A percentile compares a stretch with the other conserved stretches of the same genome.
These are phyloP conservation scores for Pterulicium gracile DNA, from an alignment of 1,284 basidiomycete species.

Conservation along the genomic window DNA sequence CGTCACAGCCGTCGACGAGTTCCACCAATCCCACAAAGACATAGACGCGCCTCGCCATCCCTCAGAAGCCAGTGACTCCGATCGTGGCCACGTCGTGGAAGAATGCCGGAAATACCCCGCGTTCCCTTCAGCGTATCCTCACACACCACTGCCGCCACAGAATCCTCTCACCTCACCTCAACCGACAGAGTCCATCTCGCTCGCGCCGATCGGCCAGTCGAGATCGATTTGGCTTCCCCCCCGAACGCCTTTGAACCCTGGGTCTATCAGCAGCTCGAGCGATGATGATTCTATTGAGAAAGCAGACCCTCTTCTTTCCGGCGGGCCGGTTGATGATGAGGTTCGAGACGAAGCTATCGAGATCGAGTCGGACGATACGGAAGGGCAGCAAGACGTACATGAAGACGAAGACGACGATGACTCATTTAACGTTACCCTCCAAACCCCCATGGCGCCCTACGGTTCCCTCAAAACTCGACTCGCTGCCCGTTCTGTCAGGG, in stretches of 20 bases:
- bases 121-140: slow-evolving; percentile 30
- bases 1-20: too few relatives aligned
- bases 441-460: slow-evolving; percentile 37
- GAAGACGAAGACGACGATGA: slow-evolving; percentile 36
- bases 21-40: too few relatives aligned
- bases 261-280: slow-evolving; percentile 49
- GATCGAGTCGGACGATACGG: slow-evolving; percentile 9
- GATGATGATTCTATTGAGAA: slow-evolving; percentile 21
- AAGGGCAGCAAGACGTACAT: slow-evolving; percentile 23
- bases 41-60: too few relatives aligned
- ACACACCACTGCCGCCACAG: slow-evolving; percentile 27
- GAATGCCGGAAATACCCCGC: slow-evolving; percentile 23
- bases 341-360: neutral
- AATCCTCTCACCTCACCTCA: slow-evolving; percentile 8
- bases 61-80: too few relatives aligned
- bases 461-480: slow-evolving; percentile 9
- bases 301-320: slow-evolving; percentile 6
- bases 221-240: slow-evolving; percentile 49
- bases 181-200: slow-evolving; percentile 7
- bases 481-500: neutral
- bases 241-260: slow-evolving; percentile 46
- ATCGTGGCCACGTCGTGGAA: slow-evolving; percentile 2
- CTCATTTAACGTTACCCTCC: slow-evolving; percentile 53
- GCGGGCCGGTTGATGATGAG: slow-evolving; percentile 2
- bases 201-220: slow-evolving; percentile 12